Evolutionary conservation across 2,329 filamentous ascomycete species (phyloP), one percentile per base, ranked within the genome.

Genomic region (Elsinoe batatas): DNA sequence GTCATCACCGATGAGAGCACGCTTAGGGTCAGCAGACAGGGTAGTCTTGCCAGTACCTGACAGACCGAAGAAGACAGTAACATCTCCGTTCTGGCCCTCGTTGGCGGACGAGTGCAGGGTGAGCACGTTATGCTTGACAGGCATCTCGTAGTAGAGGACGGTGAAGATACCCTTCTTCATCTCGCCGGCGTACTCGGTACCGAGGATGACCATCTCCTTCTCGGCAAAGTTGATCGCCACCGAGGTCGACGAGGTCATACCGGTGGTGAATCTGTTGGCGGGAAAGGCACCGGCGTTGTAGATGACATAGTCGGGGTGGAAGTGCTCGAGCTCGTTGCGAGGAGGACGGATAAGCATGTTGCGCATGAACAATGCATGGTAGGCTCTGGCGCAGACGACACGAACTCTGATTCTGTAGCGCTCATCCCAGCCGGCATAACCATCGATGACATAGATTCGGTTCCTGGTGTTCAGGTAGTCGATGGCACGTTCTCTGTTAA

Each of bases 171-270:
- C 59, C 80, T 95, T 95, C 79, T 95, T 95, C 88, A 93, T 91
- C 77, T 91, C 88, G 67, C 91, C 91, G 57, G 93, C 93, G 69
- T 98, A 98, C 78, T 98, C 93, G 35, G 93, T 98, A 72, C 93
- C 93, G 57, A 98, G 84, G 71, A 98, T 98, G 64, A 98, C 93
- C 93, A 98, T 98, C 81, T 98, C 93, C 85, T 95, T 96, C 70
- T 96, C 91, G 69, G 87, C 87, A 67, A 98, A 98, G 84, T 98
- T 98, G 79, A 98, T 94, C 64, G 93, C 87, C 53, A 98, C 91
- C 7, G 93, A 98, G 53, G 93, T 98, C 60, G 89, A 88, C 17
- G 93, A 97, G 67, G 93, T 98, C 93, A 98, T 98, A 68, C 93
- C 91, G 72, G 90, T 88, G 58, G 93, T 98, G 77, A 85, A 98